Conservation (phyloP, 2,329 filamentous ascomycete genomes). For the Myriosclerotinia curreyana region DNA sequence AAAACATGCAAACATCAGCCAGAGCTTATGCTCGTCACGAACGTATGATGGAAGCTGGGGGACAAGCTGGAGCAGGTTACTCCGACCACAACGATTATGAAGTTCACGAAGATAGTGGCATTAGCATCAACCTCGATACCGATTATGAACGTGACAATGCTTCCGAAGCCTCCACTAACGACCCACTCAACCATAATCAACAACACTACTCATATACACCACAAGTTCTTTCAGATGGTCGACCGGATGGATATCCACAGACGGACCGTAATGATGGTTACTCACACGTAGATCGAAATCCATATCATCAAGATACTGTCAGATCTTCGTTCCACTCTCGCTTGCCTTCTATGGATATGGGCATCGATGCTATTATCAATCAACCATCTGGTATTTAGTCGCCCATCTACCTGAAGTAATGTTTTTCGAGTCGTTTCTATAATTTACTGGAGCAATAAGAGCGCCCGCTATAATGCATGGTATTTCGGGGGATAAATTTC, state of each 20-base stretch:
- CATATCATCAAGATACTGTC: constrained; percentile 11
- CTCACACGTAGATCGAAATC: neutral
- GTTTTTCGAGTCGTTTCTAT: neutral
- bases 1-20: constrained; percentile 70
- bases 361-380: constrained; percentile 58
- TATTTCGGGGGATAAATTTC: neutral
- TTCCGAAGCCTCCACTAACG: constrained; percentile 22
- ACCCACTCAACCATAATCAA: constrained; percentile 14
- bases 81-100: constrained; percentile 18
- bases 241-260: constrained; percentile 21
- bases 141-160: constrained; percentile 33
- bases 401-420: neutral
- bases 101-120: constrained; percentile 59
- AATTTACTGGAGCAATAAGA: constrained; percentile 2
- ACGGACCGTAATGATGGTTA: constrained; percentile 16
- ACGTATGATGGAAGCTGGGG: constrained; percentile 43
- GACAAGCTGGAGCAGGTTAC: constrained; percentile 8
- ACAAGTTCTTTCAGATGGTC: constrained; percentile 16
- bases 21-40: constrained; percentile 65
- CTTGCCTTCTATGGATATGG: constrained; percentile 58
- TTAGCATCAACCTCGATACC: constrained; percentile 58
- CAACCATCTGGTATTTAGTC: constrained; percentile 39
- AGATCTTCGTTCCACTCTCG: constrained; percentile 31
- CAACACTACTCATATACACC: constrained; percentile 22
- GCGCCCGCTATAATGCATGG: too few species aligned